These are phyloP conservation scores for Penicillium brasilianum DNA, from an alignment of 2,329 filamentous ascomycete species.

Conservation along the genomic window DNA sequence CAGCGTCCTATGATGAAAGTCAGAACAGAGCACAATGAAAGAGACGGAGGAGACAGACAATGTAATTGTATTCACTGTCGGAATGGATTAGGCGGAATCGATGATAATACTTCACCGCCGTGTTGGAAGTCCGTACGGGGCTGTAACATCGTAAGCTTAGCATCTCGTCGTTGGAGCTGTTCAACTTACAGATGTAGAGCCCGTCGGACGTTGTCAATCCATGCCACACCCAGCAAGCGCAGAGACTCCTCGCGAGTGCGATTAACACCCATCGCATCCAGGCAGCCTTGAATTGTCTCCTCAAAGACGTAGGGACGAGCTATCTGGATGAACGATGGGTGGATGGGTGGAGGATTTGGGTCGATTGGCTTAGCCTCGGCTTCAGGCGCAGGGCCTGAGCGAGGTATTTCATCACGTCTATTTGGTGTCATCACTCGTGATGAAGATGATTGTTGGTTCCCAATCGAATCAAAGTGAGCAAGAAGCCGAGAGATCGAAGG, in stretches of 20 bases:
- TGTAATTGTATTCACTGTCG: slow-evolving; percentile 82
- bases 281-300: slow-evolving; percentile 74
- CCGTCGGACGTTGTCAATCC: slow-evolving; percentile 84
- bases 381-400: slow-evolving; percentile 6
- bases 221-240: slow-evolving; percentile 82
- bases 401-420: slow-evolving; percentile 24
- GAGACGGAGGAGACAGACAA: slow-evolving; percentile 40
- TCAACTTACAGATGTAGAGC: slow-evolving; percentile 74
- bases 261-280: slow-evolving; percentile 71
- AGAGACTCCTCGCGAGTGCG: slow-evolving; percentile 79
- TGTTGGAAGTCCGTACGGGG: slow-evolving; percentile 89
- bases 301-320: slow-evolving; percentile 81
- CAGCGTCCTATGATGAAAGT: slow-evolving; percentile 68
- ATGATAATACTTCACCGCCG: slow-evolving; percentile 90
- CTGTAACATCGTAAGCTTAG: slow-evolving; percentile 49
- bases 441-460: background rate
- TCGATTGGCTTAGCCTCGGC: slow-evolving; percentile 14
- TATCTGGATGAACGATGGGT: slow-evolving; percentile 68
- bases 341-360: slow-evolving; percentile 53
- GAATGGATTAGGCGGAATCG: slow-evolving; percentile 85
- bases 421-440: slow-evolving; percentile 30
- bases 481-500: background rate
- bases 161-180: background rate
- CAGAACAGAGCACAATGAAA: background rate
- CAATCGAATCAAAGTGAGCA: background rate